Evolutionary conservation across 257 asterid species (phyloP), one percentile per base, ranked within the genome.

Genomic region (Solanum commersonii): DNA sequence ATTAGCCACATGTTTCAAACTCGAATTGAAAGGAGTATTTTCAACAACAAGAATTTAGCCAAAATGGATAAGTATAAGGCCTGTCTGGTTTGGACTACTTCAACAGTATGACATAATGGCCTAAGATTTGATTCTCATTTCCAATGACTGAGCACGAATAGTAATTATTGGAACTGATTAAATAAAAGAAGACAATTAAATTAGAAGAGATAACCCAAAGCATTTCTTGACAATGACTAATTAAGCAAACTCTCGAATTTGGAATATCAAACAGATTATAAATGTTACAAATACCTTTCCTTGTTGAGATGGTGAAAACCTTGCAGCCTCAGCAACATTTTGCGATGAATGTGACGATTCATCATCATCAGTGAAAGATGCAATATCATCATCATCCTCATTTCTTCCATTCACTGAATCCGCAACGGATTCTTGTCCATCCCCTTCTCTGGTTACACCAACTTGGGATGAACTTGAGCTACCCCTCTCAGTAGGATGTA

Each of bases 261-360:
- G 11, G 70, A 35, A 60, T 14, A 76, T 59, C 23, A 86, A 73
- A 67, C 44, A 85, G 65, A 27, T 83, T 25, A 37, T 37, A 72
- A 83, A 29, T 46, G 87, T 86, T 31, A 71, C 76, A 63, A 82
- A 14, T 88, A 95, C 98, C 96, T 94, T 92, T 59, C 94, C 98
- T 84, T 88, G 91, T 67, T 23, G 95, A 88, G 98, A 93, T 10
- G 96, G 96, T 49, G 98, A 93, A 86, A 91, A 90, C 65, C 90
- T 89, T 37, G 92, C 89, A 86, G 90, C 89, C 88, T 91, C 96
- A 86, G 92, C 87, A 79, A 92, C 90, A 52, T 95, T 93, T 92
- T 91, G 92, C 22, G 98, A 94, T 4, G 98, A 96, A 87, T 95
- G 96, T 5, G 97, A 92, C 29, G 98, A 95, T 84, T 88, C 88